Conservation (phyloP, 2,329 filamentous ascomycete genomes). For the Pestalotiopsis sp. region DNA sequence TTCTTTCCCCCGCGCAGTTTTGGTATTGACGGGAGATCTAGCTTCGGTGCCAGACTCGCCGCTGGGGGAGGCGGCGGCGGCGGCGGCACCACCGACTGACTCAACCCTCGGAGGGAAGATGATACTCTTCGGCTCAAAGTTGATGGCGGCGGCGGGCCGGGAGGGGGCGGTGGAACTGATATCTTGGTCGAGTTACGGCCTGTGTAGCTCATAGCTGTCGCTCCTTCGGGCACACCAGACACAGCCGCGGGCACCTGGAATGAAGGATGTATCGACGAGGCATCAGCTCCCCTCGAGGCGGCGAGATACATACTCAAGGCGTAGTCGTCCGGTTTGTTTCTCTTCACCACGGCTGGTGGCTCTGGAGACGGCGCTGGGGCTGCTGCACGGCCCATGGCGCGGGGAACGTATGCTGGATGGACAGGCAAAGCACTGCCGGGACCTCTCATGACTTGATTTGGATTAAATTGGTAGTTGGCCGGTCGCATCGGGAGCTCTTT, state of each 20-base stretch:
- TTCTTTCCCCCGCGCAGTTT: slow-evolving; percentile 43
- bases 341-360: slow-evolving; percentile 19
- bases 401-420: slow-evolving; percentile 52
- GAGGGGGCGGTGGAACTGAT: slow-evolving; percentile 21
- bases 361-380: slow-evolving; percentile 19
- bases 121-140: slow-evolving; percentile 17
- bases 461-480: slow-evolving; percentile 32
- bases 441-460: slow-evolving; percentile 22
- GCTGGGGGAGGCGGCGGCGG: slow-evolving; percentile 23
- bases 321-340: slow-evolving; percentile 32
- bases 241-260: too few relatives aligned
- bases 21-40: slow-evolving; percentile 40
- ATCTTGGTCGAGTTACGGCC: neutral
- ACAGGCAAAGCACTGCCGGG: slow-evolving; percentile 41
- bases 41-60: slow-evolving; percentile 33
- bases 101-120: neutral
- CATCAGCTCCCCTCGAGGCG: slow-evolving; percentile 27
- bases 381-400: slow-evolving; percentile 32
- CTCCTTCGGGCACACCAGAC: too few relatives aligned
- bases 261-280: neutral
- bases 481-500: slow-evolving; percentile 24
- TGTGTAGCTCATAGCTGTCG: too few relatives aligned
- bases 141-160: slow-evolving; percentile 18
- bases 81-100: slow-evolving; percentile 16
- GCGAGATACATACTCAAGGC: slow-evolving; percentile 40